phyloP scores from a whole-genome alignment of 768 basidiomycete species.

The Termitomyces heimii region DNA sequence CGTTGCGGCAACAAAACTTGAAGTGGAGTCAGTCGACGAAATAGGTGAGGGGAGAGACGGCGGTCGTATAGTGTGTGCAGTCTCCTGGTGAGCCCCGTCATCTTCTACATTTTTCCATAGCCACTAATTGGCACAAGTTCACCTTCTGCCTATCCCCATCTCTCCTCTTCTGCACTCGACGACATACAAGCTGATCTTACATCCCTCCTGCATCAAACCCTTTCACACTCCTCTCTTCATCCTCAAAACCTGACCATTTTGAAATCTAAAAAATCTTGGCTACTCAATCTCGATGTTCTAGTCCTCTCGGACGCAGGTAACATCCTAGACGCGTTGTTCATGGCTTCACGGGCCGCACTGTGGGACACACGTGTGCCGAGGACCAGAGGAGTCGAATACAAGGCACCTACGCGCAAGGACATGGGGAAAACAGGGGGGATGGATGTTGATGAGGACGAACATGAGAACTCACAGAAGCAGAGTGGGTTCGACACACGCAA shows the following conservation, averaged over 20 bases:
- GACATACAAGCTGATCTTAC: conserved; percentile 75
- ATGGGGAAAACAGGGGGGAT: conserved; percentile 32
- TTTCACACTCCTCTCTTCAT: conserved; percentile 61
- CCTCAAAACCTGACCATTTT: conserved; percentile 61
- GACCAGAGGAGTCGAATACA: conserved; percentile 68
- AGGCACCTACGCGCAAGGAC: conserved; percentile 24
- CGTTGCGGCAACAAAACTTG: conserved; percentile 72
- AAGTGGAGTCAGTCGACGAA: conserved; percentile 57
- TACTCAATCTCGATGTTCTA: conserved; percentile 69
- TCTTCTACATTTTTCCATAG: background rate
- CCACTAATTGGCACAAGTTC: conserved; percentile 39
- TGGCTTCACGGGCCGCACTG: conserved; percentile 73
- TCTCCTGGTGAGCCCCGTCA: conserved; percentile 62
- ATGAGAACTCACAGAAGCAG: conserved; percentile 12
- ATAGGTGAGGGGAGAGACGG: conserved; percentile 41
- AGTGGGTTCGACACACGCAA: conserved; percentile 59
- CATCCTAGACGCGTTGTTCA: conserved; percentile 69
- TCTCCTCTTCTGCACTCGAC: conserved; percentile 58
- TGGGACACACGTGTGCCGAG: conserved; percentile 79
- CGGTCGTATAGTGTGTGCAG: conserved; percentile 60
- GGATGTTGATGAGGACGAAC: conserved; percentile 45
- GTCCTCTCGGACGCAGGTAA: conserved; percentile 74
- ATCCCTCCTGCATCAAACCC: conserved; percentile 51
- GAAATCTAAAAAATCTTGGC: conserved; percentile 63
- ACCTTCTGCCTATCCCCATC: conserved; percentile 72